Evolutionary conservation across 768 basidiomycete genomes (phyloP), one percentile per base, ranked within the genome.

Genomic region (Lactifluus piperatus): DNA sequence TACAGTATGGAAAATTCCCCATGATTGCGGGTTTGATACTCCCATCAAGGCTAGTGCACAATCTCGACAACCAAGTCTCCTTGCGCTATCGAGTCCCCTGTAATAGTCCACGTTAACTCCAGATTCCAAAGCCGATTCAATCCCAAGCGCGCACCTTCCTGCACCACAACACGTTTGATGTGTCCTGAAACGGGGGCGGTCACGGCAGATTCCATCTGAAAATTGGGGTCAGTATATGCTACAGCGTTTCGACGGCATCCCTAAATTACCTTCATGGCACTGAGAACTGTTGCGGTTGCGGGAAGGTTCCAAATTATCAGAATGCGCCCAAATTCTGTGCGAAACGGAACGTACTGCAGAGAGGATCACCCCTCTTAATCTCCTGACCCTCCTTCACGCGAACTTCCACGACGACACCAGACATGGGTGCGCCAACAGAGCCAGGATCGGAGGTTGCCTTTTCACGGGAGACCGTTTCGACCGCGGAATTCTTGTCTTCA

Each of bases 391-490:
- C 97, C 76, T 97, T 95, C 60, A 97, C 94, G 68, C 95, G 81
- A 49, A 99, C 94, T 72, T 99, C 97, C 18, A 99, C 90, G 55
- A 98, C 94, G 51, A 98, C 95, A 72, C 94, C 97, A 57, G 91
- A 92, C 93, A 97, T 95, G 3, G 94, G 91, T 51, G 93, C 92
- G 55, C 94, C 97, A 62, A 98, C 88, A n/a, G 91, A 94, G 64
- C 97, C 95, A 60, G 95, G 94, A 70, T 94, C 94, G 64, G 77
- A 77, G 11, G 91, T 87, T 11, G 97, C 92, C 80, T 86, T 94
- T 81, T 99, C 97, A 70, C 97, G 83, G 64, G 89, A 86, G 58
- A 97, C 80, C 46, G 90, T 91, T 71, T 98, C 94, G 59, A 97
- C 91, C 7, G 97, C 97, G 32, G 95, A 97, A 70, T 90, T 94